Base-by-base conservation (phyloP, 208 protist genomes). In the Naegleria gruberi region DNA sequence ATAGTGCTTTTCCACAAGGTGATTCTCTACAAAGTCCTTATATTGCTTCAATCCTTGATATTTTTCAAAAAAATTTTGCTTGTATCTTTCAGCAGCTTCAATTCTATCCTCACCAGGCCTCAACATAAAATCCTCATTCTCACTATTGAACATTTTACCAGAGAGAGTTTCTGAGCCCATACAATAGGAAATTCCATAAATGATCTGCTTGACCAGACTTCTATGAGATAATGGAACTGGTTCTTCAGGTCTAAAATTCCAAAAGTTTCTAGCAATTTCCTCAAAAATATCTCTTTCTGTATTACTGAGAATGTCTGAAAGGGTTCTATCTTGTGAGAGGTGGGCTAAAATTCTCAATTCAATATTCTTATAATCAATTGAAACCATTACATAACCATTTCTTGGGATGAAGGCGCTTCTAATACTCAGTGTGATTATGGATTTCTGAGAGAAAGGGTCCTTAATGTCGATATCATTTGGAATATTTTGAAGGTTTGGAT, bases 31-130 rank as follows among this genome's bases (percentile, higher is more conserved):
- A 93, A 96, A 37, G 12, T 77, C 65, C n/a, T 77, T 77, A 92
- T 89, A 94, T 86, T 7, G 91, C 94, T 34, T 92, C 55, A 97
- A 91, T 40, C 87, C 89, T 7, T 95, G 94, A 90, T 96, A 98
- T 51, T 90, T 92, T 34, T 89, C 42, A 84, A 94, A 89, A 89
- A 97, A 95, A 10, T 90, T 89, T 8, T 84, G 74, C 6, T 96
- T 90, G 77, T 96, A 92, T 85, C 85, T 19, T 47, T 43, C 45
- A 47, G 5, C 46, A 23, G 19, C 92, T 40, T 94, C 92, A 30
- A 42, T 74, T 26, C n/a, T 77, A n/a, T 77, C 65, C 34, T 77
- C 65, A 30, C 65, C 65, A 37, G 30, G 17, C 34, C 30, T 30
- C 17, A 77, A 2, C 8, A 77, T 37, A 37, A 37, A n/a, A 65